These are phyloP conservation scores for Telopea speciosissima DNA, from an alignment of 177 flowering plant species.

Conservation along the genomic window DNA sequence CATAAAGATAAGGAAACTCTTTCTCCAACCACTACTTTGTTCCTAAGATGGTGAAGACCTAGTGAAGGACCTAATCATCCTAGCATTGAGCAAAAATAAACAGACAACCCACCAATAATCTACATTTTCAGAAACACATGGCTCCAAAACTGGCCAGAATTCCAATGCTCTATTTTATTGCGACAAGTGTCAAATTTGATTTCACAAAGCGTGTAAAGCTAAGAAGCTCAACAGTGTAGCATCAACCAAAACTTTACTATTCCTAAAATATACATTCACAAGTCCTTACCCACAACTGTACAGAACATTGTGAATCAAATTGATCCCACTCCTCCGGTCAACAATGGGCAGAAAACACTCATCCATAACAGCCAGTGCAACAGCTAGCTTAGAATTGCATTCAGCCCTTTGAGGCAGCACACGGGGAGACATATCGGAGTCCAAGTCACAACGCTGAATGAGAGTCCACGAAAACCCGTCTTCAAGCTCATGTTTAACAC, in stretches of 20 bases:
- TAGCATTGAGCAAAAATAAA: not conserved
- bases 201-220: not conserved
- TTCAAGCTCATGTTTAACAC: constrained; percentile 80
- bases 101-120: not conserved
- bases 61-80: not conserved
- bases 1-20: not conserved
- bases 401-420: constrained; percentile 60
- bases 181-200: not conserved
- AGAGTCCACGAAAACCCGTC: constrained; percentile 91
- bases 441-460: constrained; percentile 53
- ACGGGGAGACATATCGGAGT: constrained; percentile 30
- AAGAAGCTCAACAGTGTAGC: not conserved
- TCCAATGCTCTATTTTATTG: no score
- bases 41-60: not conserved
- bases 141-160: no score
- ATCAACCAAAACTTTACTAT: not conserved
- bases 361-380: constrained; percentile 80
- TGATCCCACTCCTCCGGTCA: constrained; percentile 79
- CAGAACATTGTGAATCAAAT: constrained; percentile 70
- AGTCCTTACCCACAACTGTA: constrained; percentile 78
- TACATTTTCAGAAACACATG: no score
- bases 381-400: constrained; percentile 87
- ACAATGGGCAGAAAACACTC: constrained; percentile 91
- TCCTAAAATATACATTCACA: not conserved
- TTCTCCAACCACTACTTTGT: not conserved